phyloP scores from a whole-genome alignment of 2,329 filamentous ascomycete species.

The Aureobasidium sp. region DNA sequence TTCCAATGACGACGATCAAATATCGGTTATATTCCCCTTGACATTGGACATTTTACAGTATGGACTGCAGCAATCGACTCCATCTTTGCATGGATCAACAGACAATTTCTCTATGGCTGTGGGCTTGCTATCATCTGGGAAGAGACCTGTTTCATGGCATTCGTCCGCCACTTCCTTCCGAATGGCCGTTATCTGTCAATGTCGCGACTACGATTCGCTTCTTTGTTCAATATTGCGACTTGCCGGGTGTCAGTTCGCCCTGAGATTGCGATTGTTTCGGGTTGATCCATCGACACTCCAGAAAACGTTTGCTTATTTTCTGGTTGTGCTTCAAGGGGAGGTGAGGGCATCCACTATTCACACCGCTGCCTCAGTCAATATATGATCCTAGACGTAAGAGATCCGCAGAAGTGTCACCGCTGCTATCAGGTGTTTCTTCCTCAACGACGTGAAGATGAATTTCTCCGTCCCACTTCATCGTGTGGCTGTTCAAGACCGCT shows the following conservation, averaged over 20 bases:
- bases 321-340: not conserved
- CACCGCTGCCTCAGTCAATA: constrained; percentile 1
- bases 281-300: not conserved
- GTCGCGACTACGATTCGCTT: not conserved
- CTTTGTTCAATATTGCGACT: not conserved
- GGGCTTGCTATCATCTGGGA: not conserved
- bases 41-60: not conserved
- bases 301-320: not conserved
- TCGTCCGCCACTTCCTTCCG: not conserved
- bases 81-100: not conserved
- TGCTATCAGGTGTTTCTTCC: not conserved
- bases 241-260: not conserved
- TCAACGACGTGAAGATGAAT: not conserved
- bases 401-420: not conserved
- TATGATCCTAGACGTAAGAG: not conserved
- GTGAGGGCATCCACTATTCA: constrained; percentile 4
- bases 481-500: not conserved
- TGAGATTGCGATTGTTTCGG: constrained; percentile 13
- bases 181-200: constrained; percentile 8
- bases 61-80: not conserved
- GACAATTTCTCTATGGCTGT: not conserved
- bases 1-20: constrained; percentile 8
- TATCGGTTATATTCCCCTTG: not conserved
- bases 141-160: not conserved
- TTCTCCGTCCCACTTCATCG: not conserved